Evolutionary conservation across 1,139 yeast genomes (phyloP).

Genomic region (Eremothecium sinecaudum): DNA sequence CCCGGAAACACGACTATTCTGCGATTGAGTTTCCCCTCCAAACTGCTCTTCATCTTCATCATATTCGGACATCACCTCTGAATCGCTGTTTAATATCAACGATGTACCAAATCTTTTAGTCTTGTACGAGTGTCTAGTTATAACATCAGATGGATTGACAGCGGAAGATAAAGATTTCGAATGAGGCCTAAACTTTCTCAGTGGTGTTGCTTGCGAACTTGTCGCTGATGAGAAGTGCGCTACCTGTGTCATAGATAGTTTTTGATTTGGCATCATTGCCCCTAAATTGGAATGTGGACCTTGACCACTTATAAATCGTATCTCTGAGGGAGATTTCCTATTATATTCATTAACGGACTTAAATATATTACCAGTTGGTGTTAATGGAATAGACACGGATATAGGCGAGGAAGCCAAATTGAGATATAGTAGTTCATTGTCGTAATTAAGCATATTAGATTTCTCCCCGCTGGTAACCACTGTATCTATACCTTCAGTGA

Average conservation of each 20-base stretch:
- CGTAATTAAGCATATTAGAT: no score
- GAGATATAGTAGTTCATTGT: no score
- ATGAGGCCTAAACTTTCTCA: conserved; percentile 37
- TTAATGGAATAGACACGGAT: conserved; percentile 1
- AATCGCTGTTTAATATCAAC: conserved; percentile 24
- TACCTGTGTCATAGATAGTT: no score
- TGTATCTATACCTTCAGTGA: no score
- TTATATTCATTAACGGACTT: background rate
- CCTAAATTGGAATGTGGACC: no score
- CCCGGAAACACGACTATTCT: conserved; percentile 1
- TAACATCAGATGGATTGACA: conserved; percentile 43
- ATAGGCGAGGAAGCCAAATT: background rate
- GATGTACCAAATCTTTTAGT: conserved; percentile 28
- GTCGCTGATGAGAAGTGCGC: background rate
- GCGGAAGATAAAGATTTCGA: conserved; percentile 52
- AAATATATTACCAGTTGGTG: conserved; percentile 1
- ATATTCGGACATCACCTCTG: conserved; percentile 16
- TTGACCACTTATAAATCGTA: background rate
- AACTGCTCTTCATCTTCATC: conserved; percentile 3
- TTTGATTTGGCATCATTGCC: no score
- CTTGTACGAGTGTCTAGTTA: conserved; percentile 24
- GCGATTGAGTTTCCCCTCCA: background rate
- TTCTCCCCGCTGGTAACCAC: no score
- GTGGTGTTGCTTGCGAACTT: conserved; percentile 1
- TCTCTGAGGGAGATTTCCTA: background rate